Base-by-base conservation (phyloP, 139 green algal genomes). In the Closterium sp. region DNA sequence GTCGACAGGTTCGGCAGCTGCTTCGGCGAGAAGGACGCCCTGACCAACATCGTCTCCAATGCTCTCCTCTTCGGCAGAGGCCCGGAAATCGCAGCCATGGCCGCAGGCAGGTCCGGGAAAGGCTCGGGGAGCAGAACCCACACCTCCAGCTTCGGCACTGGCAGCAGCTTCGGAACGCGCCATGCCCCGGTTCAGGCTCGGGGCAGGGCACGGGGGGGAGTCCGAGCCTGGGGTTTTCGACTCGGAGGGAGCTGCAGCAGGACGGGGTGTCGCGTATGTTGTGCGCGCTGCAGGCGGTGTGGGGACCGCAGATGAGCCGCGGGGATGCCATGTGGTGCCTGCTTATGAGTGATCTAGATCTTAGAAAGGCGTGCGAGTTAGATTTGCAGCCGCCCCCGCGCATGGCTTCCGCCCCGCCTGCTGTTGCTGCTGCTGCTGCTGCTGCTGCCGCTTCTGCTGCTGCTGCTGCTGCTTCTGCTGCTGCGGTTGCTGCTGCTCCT, bases 261-360 rank as follows among this genome's bases (percentile, higher is more conserved):
- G 31, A 88, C 4, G 90, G 30, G 21, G 29, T 90, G 85, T 31
- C 90, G 17, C 42, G 87, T 9, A 45, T 93, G 85, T 21, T 90
- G 70, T 31, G 29, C 62, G 32, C 31, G 50, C 19, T 93, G n/a
- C 90, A 93, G 32, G 90, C 85, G 17, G 28, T 73, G 45, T 31
- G 85, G 29, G 34, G 89, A 0, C 90, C 73, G 11, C 70, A 90
- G 28, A 29, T 93, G 21, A 90, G 31, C 70, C 90, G 90, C 1
- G 90, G 90, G n/a, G 90, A 93, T 19, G 79, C 90, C 17, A 91
- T 93, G 90, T 93, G 90, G 90, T 90, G 31, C 32, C 85, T 93
- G 5, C 90, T 91, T 19, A 84, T 93, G 29, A 62, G 31, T 10
- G 90, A 93, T 29, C 50, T 93, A 31, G 90, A 93, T 32, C 21